phyloP scores from a whole-genome alignment of 2,329 filamentous ascomycete genomes.

The Colletotrichum simmondsii region DNA sequence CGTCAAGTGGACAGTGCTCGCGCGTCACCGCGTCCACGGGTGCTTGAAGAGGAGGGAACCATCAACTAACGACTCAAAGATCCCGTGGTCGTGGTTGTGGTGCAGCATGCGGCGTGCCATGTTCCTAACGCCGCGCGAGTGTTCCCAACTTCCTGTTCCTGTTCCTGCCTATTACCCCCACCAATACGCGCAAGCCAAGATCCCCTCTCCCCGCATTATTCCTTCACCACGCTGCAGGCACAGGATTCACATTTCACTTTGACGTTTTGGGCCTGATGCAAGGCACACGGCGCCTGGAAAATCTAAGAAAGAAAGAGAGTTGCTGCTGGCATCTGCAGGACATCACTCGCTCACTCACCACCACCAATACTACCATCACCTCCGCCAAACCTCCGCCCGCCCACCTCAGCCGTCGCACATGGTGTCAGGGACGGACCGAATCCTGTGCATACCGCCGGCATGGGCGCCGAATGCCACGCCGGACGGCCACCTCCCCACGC shows the following conservation, averaged over 20 bases:
- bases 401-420: conserved; percentile 5
- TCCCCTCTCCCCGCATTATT: not conserved
- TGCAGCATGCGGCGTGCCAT: not conserved
- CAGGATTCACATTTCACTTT: not conserved
- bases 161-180: not conserved
- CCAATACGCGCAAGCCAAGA: not conserved
- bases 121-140: not conserved
- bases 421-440: conserved; percentile 25
- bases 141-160: no score
- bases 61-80: not conserved
- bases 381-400: not conserved
- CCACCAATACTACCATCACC: not conserved
- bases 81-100: no score
- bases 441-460: conserved; percentile 21
- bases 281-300: not conserved
- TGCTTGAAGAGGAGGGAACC: not conserved
- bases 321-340: not conserved
- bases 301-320: not conserved
- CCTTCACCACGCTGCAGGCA: not conserved
- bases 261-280: not conserved
- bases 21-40: no score
- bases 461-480: conserved; percentile 25
- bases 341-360: not conserved
- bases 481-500: not conserved
- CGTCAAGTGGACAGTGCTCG: not conserved